Conservation (phyloP, 23 red algal genomes). For the Gracilaria domingensis region DNA sequence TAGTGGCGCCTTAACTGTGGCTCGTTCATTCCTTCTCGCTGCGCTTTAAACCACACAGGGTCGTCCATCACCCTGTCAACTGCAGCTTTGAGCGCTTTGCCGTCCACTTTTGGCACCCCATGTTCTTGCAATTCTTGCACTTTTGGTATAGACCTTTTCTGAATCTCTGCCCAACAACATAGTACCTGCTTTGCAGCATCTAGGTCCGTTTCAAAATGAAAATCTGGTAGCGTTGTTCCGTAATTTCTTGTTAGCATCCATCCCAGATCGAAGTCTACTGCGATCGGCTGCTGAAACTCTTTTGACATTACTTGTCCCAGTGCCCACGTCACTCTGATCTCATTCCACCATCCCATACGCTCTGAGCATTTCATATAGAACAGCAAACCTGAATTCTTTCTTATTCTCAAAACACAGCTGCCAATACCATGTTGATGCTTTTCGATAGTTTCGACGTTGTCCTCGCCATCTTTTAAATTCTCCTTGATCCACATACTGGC, state of each 20-base stretch:
- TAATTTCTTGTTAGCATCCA: constrained; percentile 26
- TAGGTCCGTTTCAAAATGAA: background rate
- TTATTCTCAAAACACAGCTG: background rate
- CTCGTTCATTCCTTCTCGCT: constrained; percentile 18
- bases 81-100: background rate
- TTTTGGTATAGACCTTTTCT: constrained; percentile 4
- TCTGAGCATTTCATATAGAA: constrained; percentile 8
- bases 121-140: background rate
- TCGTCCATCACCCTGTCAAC: background rate
- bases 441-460: background rate
- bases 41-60: background rate
- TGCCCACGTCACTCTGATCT: constrained; percentile 2
- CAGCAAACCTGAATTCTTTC: background rate
- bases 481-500: background rate
- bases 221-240: background rate
- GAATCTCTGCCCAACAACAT: constrained; percentile 10
- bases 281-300: background rate
- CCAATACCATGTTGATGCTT: constrained; percentile 6
- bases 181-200: background rate
- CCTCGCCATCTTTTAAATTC: background rate
- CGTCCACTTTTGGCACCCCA: background rate
- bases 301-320: constrained; percentile 7
- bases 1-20: background rate
- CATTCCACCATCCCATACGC: constrained; percentile 7
- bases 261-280: background rate